These are phyloP conservation scores for Exidia glandulosa DNA, from an alignment of 768 basidiomycete species.

Conservation along the genomic window DNA sequence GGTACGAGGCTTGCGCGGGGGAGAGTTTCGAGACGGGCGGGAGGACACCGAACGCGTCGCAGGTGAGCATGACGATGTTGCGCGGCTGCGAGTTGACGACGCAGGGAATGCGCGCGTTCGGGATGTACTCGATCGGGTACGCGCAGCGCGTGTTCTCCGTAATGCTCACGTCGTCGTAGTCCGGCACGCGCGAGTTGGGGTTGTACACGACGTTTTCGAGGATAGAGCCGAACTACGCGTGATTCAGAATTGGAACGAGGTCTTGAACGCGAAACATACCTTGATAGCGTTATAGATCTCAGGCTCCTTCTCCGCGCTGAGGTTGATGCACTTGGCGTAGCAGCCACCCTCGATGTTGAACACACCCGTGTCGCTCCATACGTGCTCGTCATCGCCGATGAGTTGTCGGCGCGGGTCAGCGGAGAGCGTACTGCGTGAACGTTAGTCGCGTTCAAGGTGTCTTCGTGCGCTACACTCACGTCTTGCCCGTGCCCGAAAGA, in stretches of 20 bases:
- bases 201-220: constrained; percentile 99
- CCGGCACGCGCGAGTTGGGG: constrained; percentile 66
- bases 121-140: constrained; percentile 96
- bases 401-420: constrained; percentile 89
- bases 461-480: constrained; percentile 21
- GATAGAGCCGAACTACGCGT: constrained; percentile 89
- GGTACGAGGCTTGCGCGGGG: constrained; percentile 92
- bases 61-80: constrained; percentile 95
- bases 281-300: constrained; percentile 94
- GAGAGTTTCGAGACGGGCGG: constrained; percentile 90
- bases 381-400: constrained; percentile 99
- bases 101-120: constrained; percentile 92
- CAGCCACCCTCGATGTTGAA: constrained; percentile 99
- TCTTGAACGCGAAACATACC: too few relatives aligned
- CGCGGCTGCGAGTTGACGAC: constrained; percentile 75
- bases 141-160: constrained; percentile 99
- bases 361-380: constrained; percentile 97
- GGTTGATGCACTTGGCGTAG: constrained; percentile 97
- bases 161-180: constrained; percentile 94
- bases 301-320: constrained; percentile 94
- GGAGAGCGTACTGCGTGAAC: constrained; percentile 54
- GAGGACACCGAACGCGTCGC: constrained; percentile 96
- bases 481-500: constrained; percentile 96
- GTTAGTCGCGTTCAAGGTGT: background rate
- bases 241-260: too few relatives aligned